Percentiles rank a stretch among this genome's conserved stretches.
Conservation (phyloP, 192 early-diverging fungal genomes). For the Paraglomus brasilianum region DNA sequence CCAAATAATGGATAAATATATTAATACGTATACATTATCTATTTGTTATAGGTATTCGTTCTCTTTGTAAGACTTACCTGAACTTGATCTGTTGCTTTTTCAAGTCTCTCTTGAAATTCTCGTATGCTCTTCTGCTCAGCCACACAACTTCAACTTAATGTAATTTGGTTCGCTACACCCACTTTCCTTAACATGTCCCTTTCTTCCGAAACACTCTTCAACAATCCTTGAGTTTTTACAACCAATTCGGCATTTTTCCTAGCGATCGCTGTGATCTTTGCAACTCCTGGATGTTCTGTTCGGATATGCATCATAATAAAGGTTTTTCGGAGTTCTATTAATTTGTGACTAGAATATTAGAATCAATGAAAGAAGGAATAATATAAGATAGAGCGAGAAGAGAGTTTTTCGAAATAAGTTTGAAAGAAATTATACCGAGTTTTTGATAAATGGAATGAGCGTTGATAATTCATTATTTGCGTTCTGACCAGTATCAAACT, state of each 20-base stretch:
- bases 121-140: slow-evolving; percentile 27
- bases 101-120: slow-evolving; percentile 38
- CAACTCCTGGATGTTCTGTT: slow-evolving; percentile 32
- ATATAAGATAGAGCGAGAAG: neutral
- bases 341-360: slow-evolving; percentile 27
- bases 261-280: neutral
- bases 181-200: slow-evolving; percentile 29
- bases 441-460: too few relatives aligned
- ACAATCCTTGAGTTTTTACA: slow-evolving; percentile 17
- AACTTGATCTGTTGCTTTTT: slow-evolving; percentile 39
- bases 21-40: too few relatives aligned
- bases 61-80: slow-evolving; percentile 44
- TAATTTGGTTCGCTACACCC: slow-evolving; percentile 12
- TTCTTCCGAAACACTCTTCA: slow-evolving; percentile 20
- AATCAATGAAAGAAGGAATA: neutral
- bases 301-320: slow-evolving; percentile 32
- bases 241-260: slow-evolving; percentile 25
- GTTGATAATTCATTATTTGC: too few relatives aligned
- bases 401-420: too few relatives aligned
- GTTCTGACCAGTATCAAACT: too few relatives aligned
- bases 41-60: slow-evolving; percentile 44
- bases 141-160: slow-evolving; percentile 33
- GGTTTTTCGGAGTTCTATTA: slow-evolving; percentile 15
- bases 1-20: too few relatives aligned
- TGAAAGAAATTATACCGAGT: too few relatives aligned